phyloP scores from a whole-genome alignment of 148 eudicot genomes.

The Diospyros lotus region DNA sequence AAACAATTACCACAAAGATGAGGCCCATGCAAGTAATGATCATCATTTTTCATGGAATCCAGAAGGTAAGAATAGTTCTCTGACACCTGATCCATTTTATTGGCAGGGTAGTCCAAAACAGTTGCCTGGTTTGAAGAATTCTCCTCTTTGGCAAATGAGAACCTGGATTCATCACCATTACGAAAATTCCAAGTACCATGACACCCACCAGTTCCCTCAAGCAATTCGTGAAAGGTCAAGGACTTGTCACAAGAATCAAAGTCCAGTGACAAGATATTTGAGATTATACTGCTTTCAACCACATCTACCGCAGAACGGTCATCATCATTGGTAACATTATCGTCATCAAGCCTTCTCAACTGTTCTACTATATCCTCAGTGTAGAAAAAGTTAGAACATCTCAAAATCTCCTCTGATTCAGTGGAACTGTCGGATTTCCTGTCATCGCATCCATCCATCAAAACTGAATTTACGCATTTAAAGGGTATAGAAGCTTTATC shows the following conservation, averaged over 20 bases:
- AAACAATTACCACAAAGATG: conserved; percentile 34
- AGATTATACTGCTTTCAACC: conserved; percentile 48
- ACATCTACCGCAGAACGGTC: conserved; percentile 36
- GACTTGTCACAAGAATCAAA: conserved; percentile 48
- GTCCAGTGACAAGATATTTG: conserved; percentile 50
- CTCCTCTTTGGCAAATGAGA: conserved; percentile 35
- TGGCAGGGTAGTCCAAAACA: conserved; percentile 21
- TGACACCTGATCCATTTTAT: conserved; percentile 14
- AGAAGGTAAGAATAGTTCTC: conserved; percentile 20
- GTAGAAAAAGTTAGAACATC: conserved; percentile 39
- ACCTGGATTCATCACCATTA: conserved; percentile 28
- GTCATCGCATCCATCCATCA: conserved; percentile 27
- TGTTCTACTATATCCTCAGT: conserved; percentile 56
- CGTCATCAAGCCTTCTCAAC: conserved; percentile 42
- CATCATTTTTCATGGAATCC: conserved; percentile 27
- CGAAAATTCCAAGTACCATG: conserved; percentile 35
- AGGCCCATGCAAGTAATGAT: conserved; percentile 24
- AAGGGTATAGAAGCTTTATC: conserved; percentile 31
- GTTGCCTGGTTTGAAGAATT: conserved; percentile 21
- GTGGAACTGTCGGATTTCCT: conserved; percentile 30
- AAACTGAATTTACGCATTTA: conserved; percentile 25
- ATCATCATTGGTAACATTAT: conserved; percentile 17
- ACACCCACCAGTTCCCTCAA: conserved; percentile 24
- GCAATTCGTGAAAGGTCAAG: conserved; percentile 22
- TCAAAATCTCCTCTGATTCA: conserved; percentile 34